phyloP scores from a whole-genome alignment of 805 yeast species.

The Cyberlindnera misumaiensis region DNA sequence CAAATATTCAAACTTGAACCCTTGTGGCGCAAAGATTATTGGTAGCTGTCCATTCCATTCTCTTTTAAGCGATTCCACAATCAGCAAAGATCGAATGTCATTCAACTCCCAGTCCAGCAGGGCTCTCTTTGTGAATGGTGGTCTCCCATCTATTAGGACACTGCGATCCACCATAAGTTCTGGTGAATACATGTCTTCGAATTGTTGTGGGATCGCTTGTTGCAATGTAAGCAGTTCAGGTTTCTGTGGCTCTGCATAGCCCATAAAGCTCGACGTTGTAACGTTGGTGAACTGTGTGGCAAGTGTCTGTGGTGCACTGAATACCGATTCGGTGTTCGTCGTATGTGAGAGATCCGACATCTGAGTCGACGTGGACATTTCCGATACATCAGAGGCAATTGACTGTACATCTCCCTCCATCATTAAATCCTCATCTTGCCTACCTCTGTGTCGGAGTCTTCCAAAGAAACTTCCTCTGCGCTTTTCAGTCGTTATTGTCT shows the following conservation, averaged over 20 bases:
- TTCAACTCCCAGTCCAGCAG: constrained; percentile 67
- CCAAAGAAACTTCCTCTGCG: constrained; percentile 1
- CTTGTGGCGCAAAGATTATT: constrained; percentile 25
- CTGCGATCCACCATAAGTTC: constrained; percentile 42
- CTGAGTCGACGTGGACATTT: no score
- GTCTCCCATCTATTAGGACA: constrained; percentile 49
- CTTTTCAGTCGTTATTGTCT: constrained; percentile 7
- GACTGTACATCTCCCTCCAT: constrained; percentile 7
- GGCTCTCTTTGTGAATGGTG: constrained; percentile 54
- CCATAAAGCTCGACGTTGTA: background rate
- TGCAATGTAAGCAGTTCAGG: constrained; percentile 28
- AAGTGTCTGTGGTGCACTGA: background rate
- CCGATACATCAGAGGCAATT: background rate
- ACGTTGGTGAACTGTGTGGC: background rate
- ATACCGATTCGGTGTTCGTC: background rate
- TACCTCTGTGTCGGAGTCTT: constrained; percentile 2
- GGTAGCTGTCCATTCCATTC: constrained; percentile 56
- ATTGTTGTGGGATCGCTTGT: constrained; percentile 47
- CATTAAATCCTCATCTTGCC: constrained; percentile 8
- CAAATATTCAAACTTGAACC: constrained; percentile 41
- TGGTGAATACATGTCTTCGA: constrained; percentile 50
- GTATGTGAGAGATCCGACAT: background rate
- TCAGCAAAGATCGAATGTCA: constrained; percentile 58
- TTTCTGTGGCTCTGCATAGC: constrained; percentile 4
- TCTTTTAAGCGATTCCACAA: constrained; percentile 37